phyloP scores from a whole-genome alignment of 2,329 filamentous ascomycete species.

The Aschersonia sp. region DNA sequence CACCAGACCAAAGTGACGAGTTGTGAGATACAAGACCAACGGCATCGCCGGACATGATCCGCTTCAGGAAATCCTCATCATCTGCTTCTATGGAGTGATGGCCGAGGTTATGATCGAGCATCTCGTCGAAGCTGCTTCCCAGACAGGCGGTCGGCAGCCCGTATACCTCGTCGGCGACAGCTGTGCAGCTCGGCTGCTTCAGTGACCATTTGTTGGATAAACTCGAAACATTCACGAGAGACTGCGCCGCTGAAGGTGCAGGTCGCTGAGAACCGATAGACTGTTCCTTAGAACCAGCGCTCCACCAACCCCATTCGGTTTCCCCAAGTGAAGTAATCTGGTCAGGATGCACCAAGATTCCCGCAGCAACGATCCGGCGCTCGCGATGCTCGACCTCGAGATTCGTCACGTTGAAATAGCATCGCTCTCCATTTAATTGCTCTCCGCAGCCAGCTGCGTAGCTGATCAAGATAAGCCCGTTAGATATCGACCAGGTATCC shows the following conservation, averaged over 20 bases:
- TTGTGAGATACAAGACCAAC: neutral
- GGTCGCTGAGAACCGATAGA: neutral
- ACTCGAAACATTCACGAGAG: neutral
- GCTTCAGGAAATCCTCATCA: neutral
- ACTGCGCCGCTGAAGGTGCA: neutral
- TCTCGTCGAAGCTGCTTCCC: constrained; percentile 3
- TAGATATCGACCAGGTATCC: constrained; percentile 8
- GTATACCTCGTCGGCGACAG: neutral
- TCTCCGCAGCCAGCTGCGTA: constrained; percentile 12
- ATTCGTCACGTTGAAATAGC: constrained; percentile 13
- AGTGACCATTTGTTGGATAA: neutral
- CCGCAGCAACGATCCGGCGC: constrained; percentile 7
- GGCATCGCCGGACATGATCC: neutral
- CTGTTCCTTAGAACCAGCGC: neutral
- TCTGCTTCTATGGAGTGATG: neutral
- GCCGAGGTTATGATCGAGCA: constrained; percentile 2
- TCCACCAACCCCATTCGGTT: constrained; percentile 13
- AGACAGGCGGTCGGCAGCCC: constrained; percentile 3
- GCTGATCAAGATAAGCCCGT: constrained; percentile 12
- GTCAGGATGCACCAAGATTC: constrained; percentile 8
- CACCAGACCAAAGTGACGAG: neutral
- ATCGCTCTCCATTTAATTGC: constrained; percentile 12
- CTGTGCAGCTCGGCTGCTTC: neutral
- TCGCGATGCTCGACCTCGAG: constrained; percentile 6
- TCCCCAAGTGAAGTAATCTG: constrained; percentile 9